Evolutionary conservation across 257 asterid genomes (phyloP), one percentile per base, ranked within the genome.

Genomic region (Solanum pennellii): DNA sequence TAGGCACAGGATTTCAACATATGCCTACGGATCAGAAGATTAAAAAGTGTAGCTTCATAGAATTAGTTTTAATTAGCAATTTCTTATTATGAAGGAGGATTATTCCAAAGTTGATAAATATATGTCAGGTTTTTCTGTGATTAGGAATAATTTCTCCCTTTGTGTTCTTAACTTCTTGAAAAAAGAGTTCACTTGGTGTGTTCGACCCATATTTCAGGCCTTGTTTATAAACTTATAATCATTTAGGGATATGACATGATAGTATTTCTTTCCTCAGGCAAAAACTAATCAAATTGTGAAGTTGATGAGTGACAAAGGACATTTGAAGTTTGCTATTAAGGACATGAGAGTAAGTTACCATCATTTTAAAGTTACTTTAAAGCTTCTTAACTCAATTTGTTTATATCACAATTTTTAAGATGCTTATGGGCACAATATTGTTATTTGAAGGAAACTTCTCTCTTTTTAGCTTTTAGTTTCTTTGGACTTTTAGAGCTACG

Each of bases 251-350:
- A 37, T 84, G 88, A 33, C 66, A 27, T 74, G n/a, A 74, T 52
- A 21, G 41, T 62, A 75, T 71, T 83, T 87, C 83, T 88, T 37
- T 35, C 89, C 83, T 89, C 90, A 95, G 98, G 94, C 94, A 88
- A 96, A 95, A 92, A 97, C 98, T 89, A 95, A 96, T 93, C 98
- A 96, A 91, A 95, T 94, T 87, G 94, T 98, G 60, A 96, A 91
- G 85, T 86, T 96, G 94, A 95, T 93, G 97, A 93, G 91, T 88
- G 98, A 96, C 88, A 96, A 96, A 21, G 96, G 95, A 94, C 98
- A 93, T 89, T 90, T 94, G 87, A 95, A 94, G 91, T 89, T 92
- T 85, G 89, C 90, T 47, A 90, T 90, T 86, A 94, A 93, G 87
- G 97, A 96, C 82, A 86, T 93, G 72, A 88, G 92, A 90, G 98